A percentile compares a stretch with the other conserved stretches of the same genome.
These are phyloP conservation scores for Cyathus striatus DNA, from an alignment of 768 basidiomycete species.

Conservation along the genomic window DNA sequence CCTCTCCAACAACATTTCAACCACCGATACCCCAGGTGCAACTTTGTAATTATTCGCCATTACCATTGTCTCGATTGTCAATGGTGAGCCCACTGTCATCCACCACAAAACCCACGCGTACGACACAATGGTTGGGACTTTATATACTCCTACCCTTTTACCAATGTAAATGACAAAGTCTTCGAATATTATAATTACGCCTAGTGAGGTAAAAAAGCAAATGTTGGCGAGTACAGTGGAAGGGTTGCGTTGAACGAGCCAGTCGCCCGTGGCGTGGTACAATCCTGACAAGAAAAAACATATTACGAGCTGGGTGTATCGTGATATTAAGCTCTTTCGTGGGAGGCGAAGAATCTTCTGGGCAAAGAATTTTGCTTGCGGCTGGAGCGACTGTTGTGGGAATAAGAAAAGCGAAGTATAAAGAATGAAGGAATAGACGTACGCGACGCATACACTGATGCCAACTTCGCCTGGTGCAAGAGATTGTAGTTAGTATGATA, in stretches of 20 bases:
- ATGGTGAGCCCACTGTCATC: not conserved
- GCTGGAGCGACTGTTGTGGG: conserved; percentile 12
- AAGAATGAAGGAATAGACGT: conserved; percentile 1
- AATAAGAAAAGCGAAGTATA: not conserved
- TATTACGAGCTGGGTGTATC: conserved; percentile 21
- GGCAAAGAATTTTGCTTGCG: conserved; percentile 15
- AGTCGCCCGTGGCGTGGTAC: conserved; percentile 13
- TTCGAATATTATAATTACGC: conserved; percentile 21
- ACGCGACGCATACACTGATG: conserved; percentile 24
- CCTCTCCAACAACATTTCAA: too few relatives aligned
- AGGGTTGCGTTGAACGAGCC: not conserved
- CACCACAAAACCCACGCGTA: not conserved
- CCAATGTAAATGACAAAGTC: conserved; percentile 15
- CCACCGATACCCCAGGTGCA: too few relatives aligned
- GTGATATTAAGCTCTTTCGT: conserved; percentile 14
- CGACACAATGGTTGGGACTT: not conserved
- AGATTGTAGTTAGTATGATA: not conserved
- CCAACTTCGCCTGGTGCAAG: conserved; percentile 20
- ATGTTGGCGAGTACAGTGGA: not conserved
- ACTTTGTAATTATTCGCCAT: too few relatives aligned
- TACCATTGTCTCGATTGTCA: not conserved
- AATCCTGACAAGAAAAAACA: conserved; percentile 25
- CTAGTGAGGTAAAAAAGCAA: conserved; percentile 22
- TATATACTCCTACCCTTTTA: not conserved
- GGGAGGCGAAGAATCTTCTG: conserved; percentile 10